phyloP scores from a whole-genome alignment of 345 rosid species.

The thale cress (Arabidopsis thaliana) region TAIR10.1 NC_003074.8:3383001-3383500 shows the following conservation, averaged over 20 bases:
- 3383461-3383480: no score
- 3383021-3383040: conserved; percentile 70
- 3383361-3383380: conserved; percentile 67
- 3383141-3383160: conserved; percentile 70
- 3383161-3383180: conserved; percentile 76
- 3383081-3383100: conserved; percentile 64
- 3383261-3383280: neutral
- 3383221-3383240: conserved; percentile 37
- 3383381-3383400: conserved; percentile 61
- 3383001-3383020: conserved; percentile 78
- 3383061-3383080: conserved; percentile 56
- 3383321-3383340: conserved; percentile 59
- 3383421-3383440: conserved; percentile 81
- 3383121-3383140: conserved; percentile 57
- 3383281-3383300: neutral
- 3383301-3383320: conserved; percentile 47
- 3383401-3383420: conserved; percentile 68
- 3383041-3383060: conserved; percentile 68
- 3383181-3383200: conserved; percentile 54
- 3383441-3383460: no score
- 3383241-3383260: conserved; percentile 20
- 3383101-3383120: conserved; percentile 63
- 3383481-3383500: neutral
- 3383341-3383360: conserved; percentile 73
- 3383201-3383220: conserved; percentile 76